Base-by-base conservation (phyloP, 108 stramenopile genomes). In the Conticribra weissflogii region DNA sequence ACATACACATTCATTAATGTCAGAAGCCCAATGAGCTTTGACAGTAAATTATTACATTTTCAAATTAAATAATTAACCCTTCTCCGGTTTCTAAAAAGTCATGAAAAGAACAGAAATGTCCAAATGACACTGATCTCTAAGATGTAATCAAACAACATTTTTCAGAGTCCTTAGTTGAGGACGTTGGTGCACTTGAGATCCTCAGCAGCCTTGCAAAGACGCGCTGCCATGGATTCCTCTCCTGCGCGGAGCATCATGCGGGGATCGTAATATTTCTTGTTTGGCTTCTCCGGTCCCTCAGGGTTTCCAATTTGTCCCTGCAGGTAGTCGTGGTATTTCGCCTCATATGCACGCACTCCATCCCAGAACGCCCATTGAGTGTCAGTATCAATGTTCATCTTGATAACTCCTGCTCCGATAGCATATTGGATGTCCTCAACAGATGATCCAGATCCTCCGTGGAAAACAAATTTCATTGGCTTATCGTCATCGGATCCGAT, bases 221-320 rank as follows among this genome's bases (percentile, higher is more conserved):
- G 92, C 16, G 82, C 93, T 41, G 89, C 89, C 93, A 96, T 98
- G 68, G 82, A 66, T 80, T 96, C 96, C 87, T 98, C 97, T 29
- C 90, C 96, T 24, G 93, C 81, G 54, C 97, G 82, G 69, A 98
- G 81, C 34, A 36, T 56, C 82, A 89, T 87, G 61, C 97, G 95
- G 25, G 97, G 97, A 83, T 98, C 97, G 83, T 98, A 98, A 87
- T 96, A 97, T 88, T 97, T 97, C 95, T 98, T 98, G 96, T 98
- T 98, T 68, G 97, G 97, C 89, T 96, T 97, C 64, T 96, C 95
- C 16, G 68, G 86, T 48, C 94, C 96, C 49, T 96, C 95, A 52
- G 97, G 96, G 89, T 98, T 98, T 67, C 97, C 97, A 51, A 98
- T 98, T 78, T 98, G 97, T 59, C 81, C 84, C 72, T 98, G 97